Conservation (phyloP, 177 flowering plant genomes). For the Vitis hybrid region DNA sequence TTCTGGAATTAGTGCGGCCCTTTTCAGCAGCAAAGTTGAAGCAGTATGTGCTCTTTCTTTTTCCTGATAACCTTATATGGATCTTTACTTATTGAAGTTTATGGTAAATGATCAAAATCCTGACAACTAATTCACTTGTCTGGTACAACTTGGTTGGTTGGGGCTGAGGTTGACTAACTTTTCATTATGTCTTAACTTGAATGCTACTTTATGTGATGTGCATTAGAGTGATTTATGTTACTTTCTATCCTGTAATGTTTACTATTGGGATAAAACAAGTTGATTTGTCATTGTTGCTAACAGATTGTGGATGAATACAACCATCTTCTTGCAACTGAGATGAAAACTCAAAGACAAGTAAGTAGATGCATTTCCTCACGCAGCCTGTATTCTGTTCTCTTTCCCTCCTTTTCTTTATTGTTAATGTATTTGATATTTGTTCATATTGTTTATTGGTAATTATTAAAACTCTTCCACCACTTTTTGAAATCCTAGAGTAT, state of each 20-base stretch:
- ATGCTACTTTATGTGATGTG: too few species aligned
- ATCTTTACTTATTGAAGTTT: conserved; percentile 1
- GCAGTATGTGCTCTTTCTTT: conserved; percentile 38
- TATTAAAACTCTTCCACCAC: too few species aligned
- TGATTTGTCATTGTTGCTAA: conserved; percentile 8
- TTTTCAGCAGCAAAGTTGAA: conserved; percentile 79
- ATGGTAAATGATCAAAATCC: not conserved
- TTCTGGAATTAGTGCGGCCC: conserved; percentile 64
- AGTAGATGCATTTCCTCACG: conserved; percentile 7
- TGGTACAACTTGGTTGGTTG: too few species aligned
- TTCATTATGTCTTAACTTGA: too few species aligned
- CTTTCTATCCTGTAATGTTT: too few species aligned
- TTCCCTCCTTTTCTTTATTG: not conserved
- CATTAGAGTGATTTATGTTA: too few species aligned
- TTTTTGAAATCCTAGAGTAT: too few species aligned
- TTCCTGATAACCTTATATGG: not conserved
- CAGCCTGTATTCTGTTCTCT: not conserved
- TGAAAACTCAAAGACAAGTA: conserved; percentile 88
- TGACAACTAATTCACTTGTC: too few species aligned
- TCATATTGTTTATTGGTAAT: too few species aligned
- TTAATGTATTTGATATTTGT: too few species aligned
- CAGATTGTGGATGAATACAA: conserved; percentile 92
- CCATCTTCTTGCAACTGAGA: conserved; percentile 75
- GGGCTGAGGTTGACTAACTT: too few species aligned
- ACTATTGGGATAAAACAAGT: not conserved